Evolutionary conservation across 2,329 filamentous ascomycete genomes (phyloP).

Genomic region (Arthroderma sp.): DNA sequence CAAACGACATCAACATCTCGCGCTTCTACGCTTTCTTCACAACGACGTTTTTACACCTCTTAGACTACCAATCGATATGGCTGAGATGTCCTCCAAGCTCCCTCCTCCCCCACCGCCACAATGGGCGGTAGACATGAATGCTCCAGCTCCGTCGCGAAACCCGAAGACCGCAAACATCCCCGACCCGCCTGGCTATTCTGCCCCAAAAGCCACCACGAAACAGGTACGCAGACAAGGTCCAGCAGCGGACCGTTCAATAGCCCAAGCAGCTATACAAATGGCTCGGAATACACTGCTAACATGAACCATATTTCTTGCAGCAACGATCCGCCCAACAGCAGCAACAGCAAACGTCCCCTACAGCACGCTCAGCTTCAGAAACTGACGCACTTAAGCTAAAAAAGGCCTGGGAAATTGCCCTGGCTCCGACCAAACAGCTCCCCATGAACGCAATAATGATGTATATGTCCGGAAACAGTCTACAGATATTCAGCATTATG

Average conservation of each 20-base stretch:
- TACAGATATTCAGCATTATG: conserved; percentile 99
- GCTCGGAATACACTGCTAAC: not conserved
- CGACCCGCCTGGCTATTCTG: conserved; percentile 75
- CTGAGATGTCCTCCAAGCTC: not conserved
- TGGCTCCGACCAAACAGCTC: conserved; percentile 82
- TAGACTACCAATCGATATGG: not conserved
- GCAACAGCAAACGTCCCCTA: conserved; percentile 41
- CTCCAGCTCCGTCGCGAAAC: conserved; percentile 51
- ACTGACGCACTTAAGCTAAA: conserved; percentile 95
- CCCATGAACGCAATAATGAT: conserved; percentile 99
- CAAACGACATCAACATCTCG: no score
- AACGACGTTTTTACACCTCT: no score
- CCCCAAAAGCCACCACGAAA: conserved; percentile 33
- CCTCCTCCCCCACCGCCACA: conserved; percentile 44
- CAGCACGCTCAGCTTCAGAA: conserved; percentile 54
- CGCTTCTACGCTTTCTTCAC: no score
- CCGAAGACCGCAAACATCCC: conserved; percentile 53
- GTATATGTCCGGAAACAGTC: conserved; percentile 98
- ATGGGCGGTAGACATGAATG: conserved; percentile 74
- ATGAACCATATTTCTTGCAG: conserved; percentile 3
- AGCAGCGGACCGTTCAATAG: no score
- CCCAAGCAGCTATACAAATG: not conserved
- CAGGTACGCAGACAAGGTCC: conserved; percentile 36
- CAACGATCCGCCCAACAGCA: conserved; percentile 18
- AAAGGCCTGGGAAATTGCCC: conserved; percentile 95